phyloP scores from a whole-genome alignment of 441 rosid genomes.

The Manihot esculenta region DNA sequence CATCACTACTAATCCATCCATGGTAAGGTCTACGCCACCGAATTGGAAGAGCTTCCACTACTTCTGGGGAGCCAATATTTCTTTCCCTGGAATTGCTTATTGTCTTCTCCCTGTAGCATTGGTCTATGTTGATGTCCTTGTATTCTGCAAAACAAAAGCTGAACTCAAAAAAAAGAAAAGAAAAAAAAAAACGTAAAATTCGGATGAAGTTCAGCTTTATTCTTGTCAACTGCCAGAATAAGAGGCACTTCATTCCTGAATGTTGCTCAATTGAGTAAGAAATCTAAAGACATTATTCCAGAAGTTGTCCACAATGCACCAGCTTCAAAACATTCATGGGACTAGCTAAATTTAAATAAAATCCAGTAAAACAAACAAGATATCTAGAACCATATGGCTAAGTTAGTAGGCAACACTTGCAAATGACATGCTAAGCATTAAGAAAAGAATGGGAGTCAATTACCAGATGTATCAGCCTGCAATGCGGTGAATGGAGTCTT shows the following conservation, averaged over 20 bases:
- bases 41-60: no score
- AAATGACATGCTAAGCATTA: neutral
- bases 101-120: neutral
- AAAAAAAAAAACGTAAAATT: neutral
- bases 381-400: neutral
- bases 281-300: neutral
- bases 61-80: no score
- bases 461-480: slow-evolving; percentile 19
- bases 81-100: no score
- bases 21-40: slow-evolving; percentile 23
- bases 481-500: neutral
- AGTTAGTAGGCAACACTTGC: neutral
- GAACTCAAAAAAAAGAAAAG: neutral
- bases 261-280: neutral
- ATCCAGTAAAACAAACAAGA: neutral
- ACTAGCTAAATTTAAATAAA: neutral
- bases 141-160: neutral
- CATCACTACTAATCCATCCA: slow-evolving; percentile 38
- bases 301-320: neutral
- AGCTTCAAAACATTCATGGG: neutral
- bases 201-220: neutral
- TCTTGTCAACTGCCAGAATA: neutral
- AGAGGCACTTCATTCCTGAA: neutral
- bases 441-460: neutral
- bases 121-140: slow-evolving; percentile 2